Conservation (phyloP, 148 eudicot genomes). For the Diospyros lotus region DNA sequence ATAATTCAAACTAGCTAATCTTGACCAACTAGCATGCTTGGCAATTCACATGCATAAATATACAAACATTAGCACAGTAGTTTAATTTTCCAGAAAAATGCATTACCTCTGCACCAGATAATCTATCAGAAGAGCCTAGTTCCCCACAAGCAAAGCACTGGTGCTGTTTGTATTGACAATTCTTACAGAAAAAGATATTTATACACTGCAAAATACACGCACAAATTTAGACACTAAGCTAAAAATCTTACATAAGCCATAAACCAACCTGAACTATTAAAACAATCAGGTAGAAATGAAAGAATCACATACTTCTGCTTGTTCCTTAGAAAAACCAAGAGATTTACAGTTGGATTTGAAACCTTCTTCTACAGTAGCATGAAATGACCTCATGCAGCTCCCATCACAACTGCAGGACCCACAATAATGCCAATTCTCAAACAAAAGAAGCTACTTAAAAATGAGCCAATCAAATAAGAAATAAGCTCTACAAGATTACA, state of each 20-base stretch:
- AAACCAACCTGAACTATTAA: neutral
- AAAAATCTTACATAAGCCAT: neutral
- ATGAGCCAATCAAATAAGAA: neutral
- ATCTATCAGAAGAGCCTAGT: constrained; percentile 86
- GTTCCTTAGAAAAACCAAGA: constrained; percentile 52
- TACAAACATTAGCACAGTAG: too few species aligned
- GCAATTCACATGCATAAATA: too few species aligned
- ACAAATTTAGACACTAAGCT: neutral
- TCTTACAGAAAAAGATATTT: constrained; percentile 50
- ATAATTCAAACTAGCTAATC: too few species aligned
- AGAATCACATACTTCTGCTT: constrained; percentile 48
- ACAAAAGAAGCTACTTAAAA: neutral
- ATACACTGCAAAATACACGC: constrained; percentile 42
- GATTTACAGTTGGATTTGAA: constrained; percentile 56
- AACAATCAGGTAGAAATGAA: neutral
- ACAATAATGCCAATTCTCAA: neutral
- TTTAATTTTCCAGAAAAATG: constrained; percentile 1
- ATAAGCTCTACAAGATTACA: neutral
- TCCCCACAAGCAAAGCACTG: constrained; percentile 83
- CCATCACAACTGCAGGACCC: constrained; percentile 78
- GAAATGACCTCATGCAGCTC: constrained; percentile 86
- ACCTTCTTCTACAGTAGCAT: constrained; percentile 59
- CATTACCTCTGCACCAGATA: constrained; percentile 69
- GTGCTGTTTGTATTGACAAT: constrained; percentile 68
- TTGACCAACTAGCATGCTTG: too few species aligned